These are phyloP conservation scores for Paraphysoderma sedebokerense DNA, from an alignment of 371 early-diverging fungal species.

Conservation along the genomic window DNA sequence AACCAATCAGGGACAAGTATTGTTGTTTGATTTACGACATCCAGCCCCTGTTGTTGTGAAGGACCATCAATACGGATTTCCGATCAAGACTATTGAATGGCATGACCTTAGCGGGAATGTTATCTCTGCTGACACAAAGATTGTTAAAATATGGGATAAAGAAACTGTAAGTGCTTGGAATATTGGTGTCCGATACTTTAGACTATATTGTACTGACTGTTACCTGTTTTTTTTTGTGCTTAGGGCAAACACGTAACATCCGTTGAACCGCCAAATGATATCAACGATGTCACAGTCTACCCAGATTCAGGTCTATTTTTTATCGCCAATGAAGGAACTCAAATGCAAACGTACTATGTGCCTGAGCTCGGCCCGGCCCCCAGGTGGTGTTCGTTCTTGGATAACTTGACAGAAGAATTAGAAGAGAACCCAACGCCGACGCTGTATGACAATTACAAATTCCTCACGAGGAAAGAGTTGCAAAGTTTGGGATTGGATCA, in stretches of 20 bases:
- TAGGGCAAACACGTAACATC: conserved; percentile 70
- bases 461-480: conserved; percentile 83
- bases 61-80: conserved; percentile 93
- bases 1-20: conserved; percentile 74
- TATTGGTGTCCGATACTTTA: not conserved
- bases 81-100: conserved; percentile 78
- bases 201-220: not conserved
- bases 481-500: conserved; percentile 73
- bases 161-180: conserved; percentile 16
- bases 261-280: conserved; percentile 75
- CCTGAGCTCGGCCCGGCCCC: conserved; percentile 92
- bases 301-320: conserved; percentile 79
- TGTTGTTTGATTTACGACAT: conserved; percentile 87
- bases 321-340: conserved; percentile 85
- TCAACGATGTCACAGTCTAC: conserved; percentile 82
- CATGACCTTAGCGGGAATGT: conserved; percentile 58
- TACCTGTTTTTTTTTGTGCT: not conserved
- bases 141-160: conserved; percentile 84
- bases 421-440: conserved; percentile 76
- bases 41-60: conserved; percentile 64
- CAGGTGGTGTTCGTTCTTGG: conserved; percentile 87
- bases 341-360: conserved; percentile 86
- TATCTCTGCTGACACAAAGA: conserved; percentile 75
- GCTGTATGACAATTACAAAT: conserved; percentile 94
- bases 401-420: conserved; percentile 95